Evolutionary conservation across 345 rosid genomes (phyloP), one percentile per base, ranked within the genome.

Genomic region (Dipteronia sinensis): DNA sequence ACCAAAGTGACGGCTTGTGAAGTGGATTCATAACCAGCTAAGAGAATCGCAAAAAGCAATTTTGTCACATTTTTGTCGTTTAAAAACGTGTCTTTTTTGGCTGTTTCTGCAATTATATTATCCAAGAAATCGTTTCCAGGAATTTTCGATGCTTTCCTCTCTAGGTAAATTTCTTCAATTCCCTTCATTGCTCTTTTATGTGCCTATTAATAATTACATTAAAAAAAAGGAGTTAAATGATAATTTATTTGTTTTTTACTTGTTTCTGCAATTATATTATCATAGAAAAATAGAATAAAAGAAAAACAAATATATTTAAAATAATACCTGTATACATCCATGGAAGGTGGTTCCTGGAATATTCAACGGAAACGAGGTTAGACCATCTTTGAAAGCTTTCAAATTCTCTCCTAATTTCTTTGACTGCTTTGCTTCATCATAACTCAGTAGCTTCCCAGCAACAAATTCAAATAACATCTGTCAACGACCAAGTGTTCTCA

Each of bases 341-440:
- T 80, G 70, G 71, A 51, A 82, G 25, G 82, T 46, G 11, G 87
- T 82, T 5, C 87, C 89, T 0, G 87, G 87, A 51, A 86, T 46
- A 31, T 81, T 68, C 15, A 82, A 10, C 38, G 89, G 86, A 46
- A 84, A 71, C 6, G 81, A 78, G 73, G 80, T 77, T 20, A 86
- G 67, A 38, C 84, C 86, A 15, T 82, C 56, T 9, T 73, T 31
- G 67, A 83, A 49, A 19, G 71, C 25, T 6, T 40, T 25, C 42
- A 73, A 76, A 49, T 69, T 77, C 19, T 67, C 64, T 15, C 77
- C 61, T 3, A 82, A 38, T 11, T 76, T 81, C 44, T 76, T 69
- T 0, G 62, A n/a, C 1, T 78, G 55, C 9, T 62, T 84, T 12
- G 65, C 55, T 1, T 77, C 66, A 38, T 83, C 86, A 27, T 78